These are phyloP conservation scores for Lichtheimia hyalospora DNA, from an alignment of 371 early-diverging fungal species.

Conservation along the genomic window DNA sequence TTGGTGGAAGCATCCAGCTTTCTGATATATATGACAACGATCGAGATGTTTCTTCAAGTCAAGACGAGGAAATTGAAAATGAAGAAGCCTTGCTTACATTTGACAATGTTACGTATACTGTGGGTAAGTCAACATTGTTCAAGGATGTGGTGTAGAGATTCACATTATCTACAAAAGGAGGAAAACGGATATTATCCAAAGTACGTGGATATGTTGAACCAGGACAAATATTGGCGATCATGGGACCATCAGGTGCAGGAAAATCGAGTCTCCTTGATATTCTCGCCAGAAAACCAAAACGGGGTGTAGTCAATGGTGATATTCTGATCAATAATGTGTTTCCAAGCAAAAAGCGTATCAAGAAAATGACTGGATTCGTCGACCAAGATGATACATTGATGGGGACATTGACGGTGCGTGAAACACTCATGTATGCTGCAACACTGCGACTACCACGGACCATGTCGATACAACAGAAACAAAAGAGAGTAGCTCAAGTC, in stretches of 20 bases:
- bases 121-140: constrained; percentile 12
- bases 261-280: constrained; percentile 69
- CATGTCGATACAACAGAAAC: constrained; percentile 53
- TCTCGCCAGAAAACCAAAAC: constrained; percentile 83
- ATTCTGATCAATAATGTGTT: constrained; percentile 81
- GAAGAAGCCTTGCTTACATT: constrained; percentile 33
- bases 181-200: constrained; percentile 38
- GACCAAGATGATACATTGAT: constrained; percentile 91
- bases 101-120: constrained; percentile 34
- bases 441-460: constrained; percentile 73
- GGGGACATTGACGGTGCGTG: constrained; percentile 86
- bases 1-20: constrained; percentile 34
- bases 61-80: constrained; percentile 5
- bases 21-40: constrained; percentile 22
- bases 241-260: constrained; percentile 57
- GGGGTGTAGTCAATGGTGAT: constrained; percentile 82
- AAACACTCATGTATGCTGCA: constrained; percentile 88
- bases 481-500: constrained; percentile 62
- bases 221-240: constrained; percentile 69
- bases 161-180: constrained; percentile 11
- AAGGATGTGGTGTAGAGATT: background rate
- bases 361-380: constrained; percentile 80
- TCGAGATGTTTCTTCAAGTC: constrained; percentile 5
- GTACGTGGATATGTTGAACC: constrained; percentile 58
- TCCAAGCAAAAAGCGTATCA: constrained; percentile 55